Evolutionary conservation across 2,329 filamentous ascomycete species (phyloP).

Genomic region (Cercospora sp.): DNA sequence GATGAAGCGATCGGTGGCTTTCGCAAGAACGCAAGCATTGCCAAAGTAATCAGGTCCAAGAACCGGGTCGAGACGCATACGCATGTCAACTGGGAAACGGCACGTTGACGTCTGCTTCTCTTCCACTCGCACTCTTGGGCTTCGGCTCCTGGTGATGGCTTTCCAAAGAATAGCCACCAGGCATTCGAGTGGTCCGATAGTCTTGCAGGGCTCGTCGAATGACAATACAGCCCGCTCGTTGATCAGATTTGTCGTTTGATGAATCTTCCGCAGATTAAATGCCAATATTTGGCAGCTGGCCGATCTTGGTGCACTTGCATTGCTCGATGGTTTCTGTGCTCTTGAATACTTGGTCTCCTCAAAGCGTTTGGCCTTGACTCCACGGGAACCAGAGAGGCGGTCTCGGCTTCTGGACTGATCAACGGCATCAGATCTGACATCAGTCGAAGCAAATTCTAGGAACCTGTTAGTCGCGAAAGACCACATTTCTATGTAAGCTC

Average conservation of each 20-base stretch:
- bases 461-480: neutral
- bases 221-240: slow-evolving; percentile 19
- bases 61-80: slow-evolving; percentile 17
- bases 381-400: slow-evolving; percentile 20
- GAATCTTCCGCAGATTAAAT: slow-evolving; percentile 25
- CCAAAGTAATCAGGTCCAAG: neutral
- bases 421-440: slow-evolving; percentile 15
- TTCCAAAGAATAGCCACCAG: slow-evolving; percentile 30
- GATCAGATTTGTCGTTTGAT: slow-evolving; percentile 20
- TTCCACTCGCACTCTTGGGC: slow-evolving; percentile 8
- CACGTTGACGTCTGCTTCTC: slow-evolving; percentile 5
- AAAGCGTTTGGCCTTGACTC: slow-evolving; percentile 13
- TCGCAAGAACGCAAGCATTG: slow-evolving; percentile 3
- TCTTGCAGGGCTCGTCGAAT: slow-evolving; percentile 1
- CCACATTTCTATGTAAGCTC: neutral
- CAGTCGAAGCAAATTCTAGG: neutral
- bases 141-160: slow-evolving; percentile 21
- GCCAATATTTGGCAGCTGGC: slow-evolving; percentile 21
- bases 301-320: neutral
- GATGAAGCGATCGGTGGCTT: slow-evolving; percentile 10
- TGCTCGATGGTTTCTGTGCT: neutral
- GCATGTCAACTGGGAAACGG: slow-evolving; percentile 21
- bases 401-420: slow-evolving; percentile 20
- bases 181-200: slow-evolving; percentile 21
- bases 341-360: slow-evolving; percentile 14